Conservation (phyloP, 2,329 filamentous ascomycete species). For the Teratosphaeria nubilosa region DNA sequence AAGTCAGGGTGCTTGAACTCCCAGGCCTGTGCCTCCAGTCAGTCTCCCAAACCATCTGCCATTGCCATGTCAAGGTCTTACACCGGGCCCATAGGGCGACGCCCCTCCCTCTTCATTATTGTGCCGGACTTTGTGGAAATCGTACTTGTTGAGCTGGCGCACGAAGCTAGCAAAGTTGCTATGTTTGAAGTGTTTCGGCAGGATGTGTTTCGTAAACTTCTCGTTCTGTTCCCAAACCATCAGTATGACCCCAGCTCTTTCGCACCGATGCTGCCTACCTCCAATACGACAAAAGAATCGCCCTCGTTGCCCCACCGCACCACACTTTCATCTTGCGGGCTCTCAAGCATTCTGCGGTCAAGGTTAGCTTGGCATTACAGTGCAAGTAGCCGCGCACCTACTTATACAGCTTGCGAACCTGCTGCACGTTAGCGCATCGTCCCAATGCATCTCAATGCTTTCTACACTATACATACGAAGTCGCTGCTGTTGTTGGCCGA, state of each 20-base stretch:
- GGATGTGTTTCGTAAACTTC: constrained; percentile 93
- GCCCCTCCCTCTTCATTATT: constrained; percentile 78
- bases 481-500: constrained; percentile 77
- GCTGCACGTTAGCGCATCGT: constrained; percentile 10
- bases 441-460: constrained; percentile 33
- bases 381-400: constrained; percentile 38
- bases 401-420: constrained; percentile 99
- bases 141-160: constrained; percentile 53
- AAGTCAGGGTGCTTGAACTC: constrained; percentile 98
- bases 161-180: constrained; percentile 73
- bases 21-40: constrained; percentile 54
- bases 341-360: constrained; percentile 75
- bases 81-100: constrained; percentile 71
- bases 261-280: constrained; percentile 49
- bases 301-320: constrained; percentile 93
- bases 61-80: constrained; percentile 31
- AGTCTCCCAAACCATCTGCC: constrained; percentile 21
- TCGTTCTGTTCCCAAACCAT: constrained; percentile 58
- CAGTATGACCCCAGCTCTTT: not conserved
- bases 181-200: constrained; percentile 98
- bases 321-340: constrained; percentile 81
- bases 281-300: constrained; percentile 92
- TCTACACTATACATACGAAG: constrained; percentile 56
- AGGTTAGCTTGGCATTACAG: constrained; percentile 1
- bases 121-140: constrained; percentile 91